phyloP scores from a whole-genome alignment of 164 flowering plant genomes.

The Magnolia sinica region DNA sequence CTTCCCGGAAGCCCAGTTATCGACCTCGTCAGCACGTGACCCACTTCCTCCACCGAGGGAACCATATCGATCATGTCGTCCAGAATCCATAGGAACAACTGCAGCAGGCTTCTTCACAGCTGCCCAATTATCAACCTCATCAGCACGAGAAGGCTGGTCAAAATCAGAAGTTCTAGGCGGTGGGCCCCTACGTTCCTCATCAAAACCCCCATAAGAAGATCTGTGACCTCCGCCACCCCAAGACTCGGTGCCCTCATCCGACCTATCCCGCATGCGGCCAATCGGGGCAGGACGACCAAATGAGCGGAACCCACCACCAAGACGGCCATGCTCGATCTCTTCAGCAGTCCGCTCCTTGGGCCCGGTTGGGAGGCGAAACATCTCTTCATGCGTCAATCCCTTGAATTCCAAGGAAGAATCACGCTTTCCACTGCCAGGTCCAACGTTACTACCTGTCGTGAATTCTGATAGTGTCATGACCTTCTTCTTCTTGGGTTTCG shows the following conservation, averaged over 20 bases:
- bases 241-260: conserved; percentile 35
- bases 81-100: conserved; percentile 27
- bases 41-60: conserved; percentile 46
- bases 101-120: conserved; percentile 43
- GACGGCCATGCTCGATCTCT: conserved; percentile 54
- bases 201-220: conserved; percentile 58
- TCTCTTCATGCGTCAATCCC: conserved; percentile 63
- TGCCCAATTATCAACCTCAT: conserved; percentile 85
- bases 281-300: conserved; percentile 39
- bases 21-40: conserved; percentile 78
- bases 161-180: conserved; percentile 60
- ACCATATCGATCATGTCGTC: conserved; percentile 35
- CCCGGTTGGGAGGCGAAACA: conserved; percentile 68
- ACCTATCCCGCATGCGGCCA: conserved; percentile 23
- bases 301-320: conserved; percentile 63
- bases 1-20: conserved; percentile 67
- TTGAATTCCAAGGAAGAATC: conserved; percentile 24
- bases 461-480: conserved; percentile 50
- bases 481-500: conserved; percentile 64
- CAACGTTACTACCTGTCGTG: conserved; percentile 22
- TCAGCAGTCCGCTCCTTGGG: conserved; percentile 63
- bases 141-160: conserved; percentile 81
- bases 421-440: conserved; percentile 20
- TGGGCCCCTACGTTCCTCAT: conserved; percentile 45
- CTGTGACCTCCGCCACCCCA: conserved; percentile 33